A percentile compares a stretch with the other conserved stretches of the same genome.
These are phyloP conservation scores for Botrytis porri DNA, from an alignment of 2,329 filamentous ascomycete genomes.

Conservation along the genomic window DNA sequence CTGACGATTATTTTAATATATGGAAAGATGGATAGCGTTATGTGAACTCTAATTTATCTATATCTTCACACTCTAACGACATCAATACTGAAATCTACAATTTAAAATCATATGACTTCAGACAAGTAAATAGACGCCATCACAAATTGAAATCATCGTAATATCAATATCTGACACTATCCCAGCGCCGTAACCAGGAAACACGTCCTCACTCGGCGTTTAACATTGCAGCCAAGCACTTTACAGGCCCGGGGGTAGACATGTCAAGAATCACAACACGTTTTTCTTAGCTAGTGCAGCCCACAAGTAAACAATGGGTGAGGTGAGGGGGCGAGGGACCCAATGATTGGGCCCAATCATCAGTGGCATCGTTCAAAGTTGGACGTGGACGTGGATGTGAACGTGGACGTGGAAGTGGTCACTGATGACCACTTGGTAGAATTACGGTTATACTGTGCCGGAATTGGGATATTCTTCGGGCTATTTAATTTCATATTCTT, in stretches of 20 bases:
- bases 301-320: not conserved
- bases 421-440: not conserved
- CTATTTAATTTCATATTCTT: not conserved
- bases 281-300: not conserved
- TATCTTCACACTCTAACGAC: not conserved
- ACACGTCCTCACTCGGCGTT: not conserved
- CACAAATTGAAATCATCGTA: not conserved
- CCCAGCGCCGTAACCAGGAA: not conserved
- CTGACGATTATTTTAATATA: not conserved
- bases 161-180: not conserved
- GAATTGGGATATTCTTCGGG: not conserved
- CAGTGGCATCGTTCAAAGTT: not conserved
- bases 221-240: not conserved
- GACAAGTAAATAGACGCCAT: not conserved
- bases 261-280: slow-evolving; percentile 1
- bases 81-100: not conserved
- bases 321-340: too few relatives aligned
- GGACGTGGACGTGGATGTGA: not conserved
- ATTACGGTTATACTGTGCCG: not conserved
- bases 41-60: not conserved
- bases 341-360: not conserved
- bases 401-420: not conserved
- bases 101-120: not conserved
- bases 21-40: not conserved
- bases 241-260: not conserved